Evolutionary conservation across 176 grass and related monocot genomes (phyloP).

Genomic region (Leersia perrieri): DNA sequence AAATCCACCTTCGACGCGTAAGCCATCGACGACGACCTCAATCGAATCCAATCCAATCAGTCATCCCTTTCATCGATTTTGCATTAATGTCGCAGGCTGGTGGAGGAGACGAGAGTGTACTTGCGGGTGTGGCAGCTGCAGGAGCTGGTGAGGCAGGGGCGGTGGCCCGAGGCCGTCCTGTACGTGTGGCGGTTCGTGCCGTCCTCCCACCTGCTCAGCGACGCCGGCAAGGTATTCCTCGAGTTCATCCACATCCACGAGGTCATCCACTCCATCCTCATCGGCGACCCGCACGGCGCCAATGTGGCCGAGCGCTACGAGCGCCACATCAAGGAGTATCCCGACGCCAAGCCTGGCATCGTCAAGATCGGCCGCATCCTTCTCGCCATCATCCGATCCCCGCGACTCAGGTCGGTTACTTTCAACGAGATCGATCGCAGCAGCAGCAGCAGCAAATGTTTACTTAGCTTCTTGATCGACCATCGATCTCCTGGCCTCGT

Average conservation of each 20-base stretch:
- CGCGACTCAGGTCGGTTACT: not conserved
- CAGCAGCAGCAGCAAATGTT: too few species aligned
- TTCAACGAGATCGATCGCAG: too few species aligned
- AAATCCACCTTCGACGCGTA: too few species aligned
- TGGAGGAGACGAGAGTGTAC: not conserved
- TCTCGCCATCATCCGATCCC: not conserved
- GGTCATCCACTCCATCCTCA: not conserved
- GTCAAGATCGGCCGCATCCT: not conserved
- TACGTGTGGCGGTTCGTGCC: conserved; percentile 18
- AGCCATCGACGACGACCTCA: too few species aligned
- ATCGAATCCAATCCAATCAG: too few species aligned
- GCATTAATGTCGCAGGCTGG: not conserved
- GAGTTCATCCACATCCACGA: not conserved
- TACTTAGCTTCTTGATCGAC: not conserved
- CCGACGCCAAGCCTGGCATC: not conserved
- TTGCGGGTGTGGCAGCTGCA: conserved; percentile 13
- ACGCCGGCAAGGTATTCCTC: not conserved
- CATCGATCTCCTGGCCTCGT: not conserved
- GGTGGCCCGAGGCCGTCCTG: not conserved
- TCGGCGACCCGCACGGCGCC: not conserved
- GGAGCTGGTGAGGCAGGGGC: not conserved
- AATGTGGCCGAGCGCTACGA: not conserved
- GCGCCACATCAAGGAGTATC: not conserved
- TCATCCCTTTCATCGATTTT: too few species aligned
- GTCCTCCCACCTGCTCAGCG: not conserved